A percentile compares a stretch with the other conserved stretches of the same genome.
Evolutionary conservation across 2,329 filamentous ascomycete species (phyloP).

Genomic region (Fusarium humuli): DNA sequence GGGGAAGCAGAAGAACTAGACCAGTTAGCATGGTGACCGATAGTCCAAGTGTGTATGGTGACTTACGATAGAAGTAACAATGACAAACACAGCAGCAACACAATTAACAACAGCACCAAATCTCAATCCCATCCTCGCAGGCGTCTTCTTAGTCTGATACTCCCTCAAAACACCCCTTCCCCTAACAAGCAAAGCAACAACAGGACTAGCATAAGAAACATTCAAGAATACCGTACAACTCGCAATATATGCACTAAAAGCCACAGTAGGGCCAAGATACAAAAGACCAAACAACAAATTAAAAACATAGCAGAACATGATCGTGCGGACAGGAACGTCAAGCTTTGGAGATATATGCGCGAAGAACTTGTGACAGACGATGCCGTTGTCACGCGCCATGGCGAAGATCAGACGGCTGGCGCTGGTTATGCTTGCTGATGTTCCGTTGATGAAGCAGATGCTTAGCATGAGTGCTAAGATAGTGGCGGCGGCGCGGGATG

Average conservation of each 20-base stretch:
- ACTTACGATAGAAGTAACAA: conserved; percentile 12
- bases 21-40: background rate
- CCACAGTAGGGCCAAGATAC: conserved; percentile 31
- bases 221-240: conserved; percentile 39
- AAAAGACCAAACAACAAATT: conserved; percentile 34
- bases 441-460: conserved; percentile 60
- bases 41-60: rapidly evolving
- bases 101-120: background rate
- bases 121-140: conserved; percentile 3
- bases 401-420: conserved; percentile 57
- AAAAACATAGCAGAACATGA: conserved; percentile 27
- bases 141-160: conserved; percentile 15
- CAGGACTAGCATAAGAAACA: conserved; percentile 27
- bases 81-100: conserved; percentile 2
- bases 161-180: conserved; percentile 5
- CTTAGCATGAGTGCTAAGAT: conserved; percentile 54
- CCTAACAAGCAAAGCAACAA: conserved; percentile 24
- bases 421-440: conserved; percentile 53
- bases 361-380: conserved; percentile 26
- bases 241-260: conserved; percentile 36
- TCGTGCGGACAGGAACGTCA: conserved; percentile 25
- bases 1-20: conserved; percentile 18
- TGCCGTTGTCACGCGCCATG: conserved; percentile 39
- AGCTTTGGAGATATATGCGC: conserved; percentile 23
- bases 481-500: conserved; percentile 53